Evolutionary conservation across 805 yeast species (phyloP), one percentile per base, ranked within the genome.

Genomic region (Teunomyces funiuensis): DNA sequence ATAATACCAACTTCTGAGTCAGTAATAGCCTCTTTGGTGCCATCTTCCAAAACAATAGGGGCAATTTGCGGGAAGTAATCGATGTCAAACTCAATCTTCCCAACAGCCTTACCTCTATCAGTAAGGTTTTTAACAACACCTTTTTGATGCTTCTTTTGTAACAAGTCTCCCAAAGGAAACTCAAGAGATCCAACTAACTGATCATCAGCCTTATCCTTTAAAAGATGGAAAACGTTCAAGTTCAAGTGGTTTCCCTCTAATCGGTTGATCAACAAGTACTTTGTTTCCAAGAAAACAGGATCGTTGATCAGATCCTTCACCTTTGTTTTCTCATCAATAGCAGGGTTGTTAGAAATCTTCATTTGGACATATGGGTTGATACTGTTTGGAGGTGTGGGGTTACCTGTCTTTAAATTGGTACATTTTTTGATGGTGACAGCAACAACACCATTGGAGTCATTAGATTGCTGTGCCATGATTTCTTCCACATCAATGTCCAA

Each of bases 401-500:
- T 58, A 7, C 71, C 64, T 18, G 65, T 60, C 43, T 74, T 79
- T 54, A 78, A 63, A 29, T 69, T 71, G 25, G 66, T 69, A 29
- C 79, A 82, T 38, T 80, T 74, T 45, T 74, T 71, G 36, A 85
- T 55, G 23, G 81, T 82, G 10, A 86, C 76, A 2, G 85, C 83
- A 45, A 83, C 65, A 43, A 80, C 81, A 50, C 91, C 93, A 49
- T 73, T 72, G 4, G 89, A 82, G 49, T 83, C 90, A 42, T 81
- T 80, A 5, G 79, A 63, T 54, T 77, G 78, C 31, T 73, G 76
- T 29, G 81, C 79, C 74, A 85, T 71, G 15, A 85, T 61, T 46
- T 83, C 88, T 57, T 82, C 88, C 29, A 85, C 85, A 53, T 85
- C 82, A 45, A 86, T 66, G 55, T 85, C 91, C 30, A 84, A 63